Base-by-base conservation (phyloP, 1,284 basidiomycete species). In the Ustilago nuda region DNA sequence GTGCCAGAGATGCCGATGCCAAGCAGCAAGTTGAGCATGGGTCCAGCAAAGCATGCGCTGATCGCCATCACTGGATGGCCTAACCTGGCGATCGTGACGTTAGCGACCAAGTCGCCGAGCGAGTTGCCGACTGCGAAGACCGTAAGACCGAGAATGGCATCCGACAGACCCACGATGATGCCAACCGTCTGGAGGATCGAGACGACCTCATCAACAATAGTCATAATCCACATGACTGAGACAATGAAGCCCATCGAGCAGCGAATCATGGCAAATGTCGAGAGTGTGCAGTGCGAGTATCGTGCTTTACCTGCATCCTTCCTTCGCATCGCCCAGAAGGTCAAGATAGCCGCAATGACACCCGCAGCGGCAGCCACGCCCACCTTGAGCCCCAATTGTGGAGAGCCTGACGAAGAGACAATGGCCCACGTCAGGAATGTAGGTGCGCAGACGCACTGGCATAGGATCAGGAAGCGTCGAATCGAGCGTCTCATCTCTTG, bases 111-210 rank as follows among this genome's bases (percentile, higher is more conserved):
- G 87, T 99, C 96, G 1, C 95, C 96, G 8, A 98, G 90, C 36
- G 93, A 95, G 87, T 98, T 98, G 27, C 96, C 96, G 37, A 98
- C 90, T 0, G 95, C 96, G 82, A 99, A 99, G 74, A 99, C 92
- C 0, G 95, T 98, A 56, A 98, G 88, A 3, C 96, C 96, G 60
- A 99, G 92, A 83, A 99, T 96, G 32, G 96, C 95, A 85, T 98
- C 94, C n/a, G 93, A 95, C 30, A 99, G 89, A 0, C 95, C 95
- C 79, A 97, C 92, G 64, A 98, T 93, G 86, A 92, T 91, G 17
- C 95, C 96, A 79, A 97, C 92, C 0, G 94, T 92, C 92, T 96
- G 81, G 2, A 82, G 56, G 65, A 81, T 77, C n/a, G 73, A 73
- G 1, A 84, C 82, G 0, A 84, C 77, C 59, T 82, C 77, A 60